Evolutionary conservation across 2,329 filamentous ascomycete genomes (phyloP), one percentile per base, ranked within the genome.

Genomic region (Phialocephala sp.): DNA sequence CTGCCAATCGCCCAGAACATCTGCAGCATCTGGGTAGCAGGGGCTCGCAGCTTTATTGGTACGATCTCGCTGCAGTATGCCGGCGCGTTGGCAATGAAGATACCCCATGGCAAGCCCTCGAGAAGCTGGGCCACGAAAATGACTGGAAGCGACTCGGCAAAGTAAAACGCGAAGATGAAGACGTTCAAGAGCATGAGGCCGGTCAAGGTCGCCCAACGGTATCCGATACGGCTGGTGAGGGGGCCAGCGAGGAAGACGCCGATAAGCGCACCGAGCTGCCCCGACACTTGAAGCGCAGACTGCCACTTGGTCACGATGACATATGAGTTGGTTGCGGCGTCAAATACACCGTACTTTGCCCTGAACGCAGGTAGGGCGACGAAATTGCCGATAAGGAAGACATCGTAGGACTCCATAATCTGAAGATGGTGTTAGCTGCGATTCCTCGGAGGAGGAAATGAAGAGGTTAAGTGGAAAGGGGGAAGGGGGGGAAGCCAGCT

Each of bases 1-100:
- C 77, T 76, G 32, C 86, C 87, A 72, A 89, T 84, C 20, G 86
- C 83, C 86, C 86, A 89, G 79, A 85, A 87, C 85, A 89, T 88
- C 77, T 89, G 87, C 76, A 89, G 71, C 82, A 86, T 89, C 76
- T 86, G 83, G 2, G 87, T 89, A 4, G 81, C 82, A 22, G 85
- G 83, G 61, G 83, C 87, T 75, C 86, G 78, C 62, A 89, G 76
- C 72, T 78, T 78, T 60, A 89, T 81, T 1, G 87, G 87, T 2
- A 87, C 85, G 64, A 89, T 87, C 75, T 89, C 87, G 72, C 77
- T 78, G 76, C 82, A 86, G 79, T 89, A 89, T 8, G 87, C 87
- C 0, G 87, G 87, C 4, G 87, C 82, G 73, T 88, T 88, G 74
- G 87, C 86, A 70, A 88, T 87, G 76, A 89, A 89, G 72, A 89